Base-by-base conservation (phyloP, 169 alveolate genomes). In the Eimeria necatrix region DNA sequence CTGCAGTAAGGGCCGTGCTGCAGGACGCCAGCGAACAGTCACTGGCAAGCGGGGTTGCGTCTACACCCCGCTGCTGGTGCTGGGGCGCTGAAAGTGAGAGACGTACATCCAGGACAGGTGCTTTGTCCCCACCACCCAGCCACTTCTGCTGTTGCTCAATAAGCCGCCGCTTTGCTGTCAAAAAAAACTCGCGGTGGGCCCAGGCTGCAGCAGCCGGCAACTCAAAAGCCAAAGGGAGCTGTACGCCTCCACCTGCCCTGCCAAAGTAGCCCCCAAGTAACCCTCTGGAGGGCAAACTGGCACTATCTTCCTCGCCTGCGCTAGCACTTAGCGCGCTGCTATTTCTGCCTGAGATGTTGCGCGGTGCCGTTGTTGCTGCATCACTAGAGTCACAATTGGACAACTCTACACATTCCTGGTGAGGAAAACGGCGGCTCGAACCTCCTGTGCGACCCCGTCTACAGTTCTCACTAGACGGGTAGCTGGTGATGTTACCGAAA, bases 51-150 rank as follows among this genome's bases (percentile, higher is more conserved):
- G 93, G 93, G 20, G 93, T 85, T 59, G 93, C 93, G 53, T 85
- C 93, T 2, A 85, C 83, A n/a, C 93, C 93, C 64, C 81, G 93
- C 81, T 60, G 93, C 59, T 85, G 80, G 64, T 48, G 32, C 10
- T 85, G 93, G 64, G 93, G 93, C 32, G 81, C 93, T 18, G 93
- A 32, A 59, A 85, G 93, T 46, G 93, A 85, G 51, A 85, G 81
- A 8, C 93, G 80, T 6, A 85, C 93, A 59, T 85, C 93, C 64
- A 85, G 64, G n/a, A 85, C 93, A 7, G 93, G 93, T 41, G 93
- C 93, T 59, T 85, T 85, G 71, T 78, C 92, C 83, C 91, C 95
- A 46, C 94, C 94, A 0, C 84, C 94, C n/a, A 88, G 85, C 94
- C 85, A 70, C 73, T 88, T 70, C 26, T 49, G 94, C 85, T 88